Conservation (phyloP, 768 basidiomycete genomes). For the Lactarius hatsudake region DNA sequence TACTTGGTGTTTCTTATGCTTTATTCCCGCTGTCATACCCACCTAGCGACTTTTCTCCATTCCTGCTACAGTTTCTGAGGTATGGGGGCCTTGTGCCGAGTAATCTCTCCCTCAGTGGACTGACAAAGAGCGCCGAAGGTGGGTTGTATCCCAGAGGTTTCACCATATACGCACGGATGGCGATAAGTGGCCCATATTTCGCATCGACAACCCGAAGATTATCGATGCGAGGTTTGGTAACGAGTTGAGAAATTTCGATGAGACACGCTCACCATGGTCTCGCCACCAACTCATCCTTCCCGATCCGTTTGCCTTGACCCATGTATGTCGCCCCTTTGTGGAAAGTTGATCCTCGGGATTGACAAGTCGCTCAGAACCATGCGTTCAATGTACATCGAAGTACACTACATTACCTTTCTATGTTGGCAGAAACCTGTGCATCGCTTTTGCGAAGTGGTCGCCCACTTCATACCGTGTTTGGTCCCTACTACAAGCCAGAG, state of each 20-base stretch:
- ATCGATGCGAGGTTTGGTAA: background rate
- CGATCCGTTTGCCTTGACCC: constrained; percentile 24
- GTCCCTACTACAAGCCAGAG: constrained; percentile 20
- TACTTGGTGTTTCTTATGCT: constrained; percentile 19
- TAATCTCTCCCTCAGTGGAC: background rate
- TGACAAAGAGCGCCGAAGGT: constrained; percentile 10
- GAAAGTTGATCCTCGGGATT: background rate
- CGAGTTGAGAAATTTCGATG: constrained; percentile 14
- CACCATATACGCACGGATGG: constrained; percentile 3
- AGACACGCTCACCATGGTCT: constrained; percentile 16
- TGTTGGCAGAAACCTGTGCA: constrained; percentile 17
- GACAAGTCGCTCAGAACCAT: constrained; percentile 20
- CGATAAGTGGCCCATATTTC: constrained; percentile 18
- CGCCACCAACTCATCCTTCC: constrained; percentile 26
- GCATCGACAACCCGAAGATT: constrained; percentile 11
- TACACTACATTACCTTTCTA: constrained; percentile 19
- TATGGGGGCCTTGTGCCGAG: constrained; percentile 1
- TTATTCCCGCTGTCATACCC: constrained; percentile 2
- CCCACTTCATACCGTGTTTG: constrained; percentile 21
- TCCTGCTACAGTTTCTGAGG: constrained; percentile 23
- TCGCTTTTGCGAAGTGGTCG: constrained; percentile 9
- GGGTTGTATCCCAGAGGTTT: constrained; percentile 22
- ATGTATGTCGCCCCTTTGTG: constrained; percentile 8
- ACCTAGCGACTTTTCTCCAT: constrained; percentile 12
- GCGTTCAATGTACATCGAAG: constrained; percentile 23